phyloP scores from a whole-genome alignment of 1,139 yeast genomes.

The Saccharomycopsis crataegensis region DNA sequence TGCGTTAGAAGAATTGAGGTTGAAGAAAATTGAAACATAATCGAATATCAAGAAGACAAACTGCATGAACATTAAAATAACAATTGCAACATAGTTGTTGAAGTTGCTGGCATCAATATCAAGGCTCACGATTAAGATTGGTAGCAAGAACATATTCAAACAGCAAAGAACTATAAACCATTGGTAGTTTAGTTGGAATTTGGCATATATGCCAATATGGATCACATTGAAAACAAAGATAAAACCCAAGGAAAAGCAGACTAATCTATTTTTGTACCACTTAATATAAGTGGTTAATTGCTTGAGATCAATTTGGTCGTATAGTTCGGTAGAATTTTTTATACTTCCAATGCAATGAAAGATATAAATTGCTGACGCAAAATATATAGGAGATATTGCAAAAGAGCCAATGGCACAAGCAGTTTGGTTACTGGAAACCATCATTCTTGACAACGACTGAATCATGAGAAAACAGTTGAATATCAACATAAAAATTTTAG shows the following conservation, averaged over 20 bases:
- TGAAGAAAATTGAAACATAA: not conserved
- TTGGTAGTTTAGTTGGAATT: not conserved
- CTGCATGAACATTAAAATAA: not conserved
- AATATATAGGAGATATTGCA: not conserved
- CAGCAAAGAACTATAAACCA: not conserved
- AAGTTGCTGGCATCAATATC: not conserved
- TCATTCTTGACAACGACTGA: not conserved
- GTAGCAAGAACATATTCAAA: not conserved
- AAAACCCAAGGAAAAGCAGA: not conserved
- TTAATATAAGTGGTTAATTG: not conserved
- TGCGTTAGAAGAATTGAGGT: not conserved
- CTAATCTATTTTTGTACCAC: not conserved
- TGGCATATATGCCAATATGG: not conserved
- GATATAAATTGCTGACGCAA: not conserved
- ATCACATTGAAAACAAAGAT: constrained; percentile 1
- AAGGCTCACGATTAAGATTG: not conserved
- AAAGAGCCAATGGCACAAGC: not conserved
- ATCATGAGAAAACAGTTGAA: not conserved
- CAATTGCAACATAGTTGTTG: not conserved
- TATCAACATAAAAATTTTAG: not conserved
- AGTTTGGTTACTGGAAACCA: not conserved
- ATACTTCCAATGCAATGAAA: not conserved
- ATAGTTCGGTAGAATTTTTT: not conserved
- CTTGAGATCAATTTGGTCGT: not conserved
- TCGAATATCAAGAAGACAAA: not conserved